Evolutionary conservation across 2,329 filamentous ascomycete genomes (phyloP).

Genomic region (Ascochyta pisi): DNA sequence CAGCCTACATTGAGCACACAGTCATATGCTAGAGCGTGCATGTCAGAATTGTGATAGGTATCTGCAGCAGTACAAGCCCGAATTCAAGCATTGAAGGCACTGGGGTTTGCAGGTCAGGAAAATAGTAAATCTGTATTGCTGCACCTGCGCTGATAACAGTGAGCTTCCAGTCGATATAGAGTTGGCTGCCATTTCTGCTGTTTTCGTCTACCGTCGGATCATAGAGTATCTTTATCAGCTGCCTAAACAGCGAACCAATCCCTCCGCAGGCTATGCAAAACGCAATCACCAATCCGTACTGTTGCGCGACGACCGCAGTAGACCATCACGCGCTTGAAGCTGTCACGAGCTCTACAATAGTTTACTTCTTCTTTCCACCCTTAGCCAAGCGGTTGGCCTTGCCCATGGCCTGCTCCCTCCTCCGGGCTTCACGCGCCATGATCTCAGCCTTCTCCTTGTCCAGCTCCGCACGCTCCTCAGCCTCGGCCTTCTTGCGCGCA

Average conservation of each 20-base stretch:
- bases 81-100: background rate
- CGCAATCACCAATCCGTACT: slow-evolving; percentile 25
- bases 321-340: background rate
- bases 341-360: background rate
- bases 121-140: background rate
- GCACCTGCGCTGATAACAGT: background rate
- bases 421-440: slow-evolving; percentile 56
- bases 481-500: slow-evolving; percentile 76
- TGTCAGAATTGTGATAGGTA: too few species aligned
- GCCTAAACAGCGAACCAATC: background rate
- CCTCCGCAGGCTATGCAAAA: slow-evolving; percentile 40
- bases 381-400: slow-evolving; percentile 54
- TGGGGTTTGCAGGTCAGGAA: background rate
- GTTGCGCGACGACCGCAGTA: background rate
- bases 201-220: slow-evolving; percentile 14
- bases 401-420: slow-evolving; percentile 54
- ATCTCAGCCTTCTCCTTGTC: slow-evolving; percentile 64
- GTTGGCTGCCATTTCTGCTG: slow-evolving; percentile 7
- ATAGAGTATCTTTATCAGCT: slow-evolving; percentile 6
- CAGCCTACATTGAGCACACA: background rate
- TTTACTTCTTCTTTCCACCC: slow-evolving; percentile 51
- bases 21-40: background rate
- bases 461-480: slow-evolving; percentile 57
- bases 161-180: background rate
- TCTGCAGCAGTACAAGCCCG: background rate